Evolutionary conservation across 768 basidiomycete species (phyloP).

Genomic region (Amanita pseudoporphyria): DNA sequence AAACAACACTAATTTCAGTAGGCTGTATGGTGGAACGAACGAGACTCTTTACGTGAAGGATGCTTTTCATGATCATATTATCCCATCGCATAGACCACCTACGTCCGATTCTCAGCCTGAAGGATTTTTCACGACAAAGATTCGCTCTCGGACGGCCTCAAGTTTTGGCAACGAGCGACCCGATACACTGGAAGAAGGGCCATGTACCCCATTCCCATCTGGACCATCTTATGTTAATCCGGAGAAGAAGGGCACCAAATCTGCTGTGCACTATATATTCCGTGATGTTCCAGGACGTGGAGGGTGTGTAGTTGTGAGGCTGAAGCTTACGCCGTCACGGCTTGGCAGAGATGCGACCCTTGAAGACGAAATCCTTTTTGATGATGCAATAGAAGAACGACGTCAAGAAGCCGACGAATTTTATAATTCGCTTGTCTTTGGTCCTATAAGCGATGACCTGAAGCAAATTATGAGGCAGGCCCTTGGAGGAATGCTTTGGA

Average conservation of each 20-base stretch:
- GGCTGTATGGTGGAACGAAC: slow-evolving; percentile 87
- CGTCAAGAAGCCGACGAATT: slow-evolving; percentile 95
- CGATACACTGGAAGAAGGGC: slow-evolving; percentile 40
- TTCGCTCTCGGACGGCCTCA: slow-evolving; percentile 41
- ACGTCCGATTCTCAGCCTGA: slow-evolving; percentile 33
- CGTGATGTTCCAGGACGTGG: slow-evolving; percentile 79
- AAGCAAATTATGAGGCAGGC: slow-evolving; percentile 97
- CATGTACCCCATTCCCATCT: slow-evolving; percentile 49
- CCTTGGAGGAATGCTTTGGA: slow-evolving; percentile 95
- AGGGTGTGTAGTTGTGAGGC: slow-evolving; percentile 89
- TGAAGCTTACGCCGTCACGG: slow-evolving; percentile 79
- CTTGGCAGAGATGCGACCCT: slow-evolving; percentile 71
- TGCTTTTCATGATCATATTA: slow-evolving; percentile 97
- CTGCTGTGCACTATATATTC: slow-evolving; percentile 88
- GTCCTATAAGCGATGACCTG: slow-evolving; percentile 85
- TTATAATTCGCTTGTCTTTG: slow-evolving; percentile 70
- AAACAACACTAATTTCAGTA: slow-evolving; percentile 92
- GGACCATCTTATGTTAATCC: slow-evolving; percentile 71
- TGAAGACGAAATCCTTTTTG: slow-evolving; percentile 84
- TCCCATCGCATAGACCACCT: slow-evolving; percentile 71
- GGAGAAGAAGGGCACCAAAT: slow-evolving; percentile 80
- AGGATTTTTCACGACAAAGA: slow-evolving; percentile 36
- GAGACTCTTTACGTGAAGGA: slow-evolving; percentile 83
- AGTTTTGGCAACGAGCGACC: slow-evolving; percentile 27
- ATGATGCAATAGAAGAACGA: slow-evolving; percentile 82